These are phyloP conservation scores for Leccinum imitatum DNA, from an alignment of 768 basidiomycete species.

Conservation along the genomic window DNA sequence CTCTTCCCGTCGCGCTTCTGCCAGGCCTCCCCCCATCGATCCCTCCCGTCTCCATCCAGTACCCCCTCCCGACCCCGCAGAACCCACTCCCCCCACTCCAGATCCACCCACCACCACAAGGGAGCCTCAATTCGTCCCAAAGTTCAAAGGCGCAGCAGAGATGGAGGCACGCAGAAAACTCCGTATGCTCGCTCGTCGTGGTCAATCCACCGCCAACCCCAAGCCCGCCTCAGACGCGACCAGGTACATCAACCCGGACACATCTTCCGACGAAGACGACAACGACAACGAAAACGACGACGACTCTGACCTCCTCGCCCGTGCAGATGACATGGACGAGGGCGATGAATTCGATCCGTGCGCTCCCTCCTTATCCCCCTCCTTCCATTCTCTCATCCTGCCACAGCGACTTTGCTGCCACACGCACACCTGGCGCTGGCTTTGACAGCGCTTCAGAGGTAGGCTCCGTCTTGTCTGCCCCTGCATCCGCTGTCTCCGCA, in stretches of 20 bases:
- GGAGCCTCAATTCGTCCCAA: conserved; percentile 65
- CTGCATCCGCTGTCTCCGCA: conserved; percentile 48
- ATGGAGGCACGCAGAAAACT: conserved; percentile 73
- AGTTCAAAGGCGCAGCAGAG: conserved; percentile 81
- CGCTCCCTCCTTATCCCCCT: conserved; percentile 28
- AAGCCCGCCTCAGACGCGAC: conserved; percentile 24
- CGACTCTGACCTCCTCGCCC: conserved; percentile 50
- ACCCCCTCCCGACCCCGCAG: conserved; percentile 12
- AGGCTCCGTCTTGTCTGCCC: conserved; percentile 56
- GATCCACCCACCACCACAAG: conserved; percentile 50
- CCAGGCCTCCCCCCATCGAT: conserved; percentile 1
- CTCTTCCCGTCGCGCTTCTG: conserved; percentile 49
- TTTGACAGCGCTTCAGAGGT: conserved; percentile 67
- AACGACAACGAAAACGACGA: conserved; percentile 38
- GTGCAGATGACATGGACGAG: conserved; percentile 55
- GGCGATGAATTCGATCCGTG: conserved; percentile 82
- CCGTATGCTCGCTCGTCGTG: conserved; percentile 63
- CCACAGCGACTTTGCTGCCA: conserved; percentile 66
- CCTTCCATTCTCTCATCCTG: not conserved
- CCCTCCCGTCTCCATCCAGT: conserved; percentile 13
- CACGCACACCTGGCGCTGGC: conserved; percentile 45
- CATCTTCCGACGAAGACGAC: conserved; percentile 52
- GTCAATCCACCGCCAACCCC: conserved; percentile 31
- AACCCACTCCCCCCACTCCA: conserved; percentile 8
- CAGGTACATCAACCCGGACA: conserved; percentile 46